A percentile compares a stretch with the other conserved stretches of the same genome.
These are phyloP conservation scores for Gyrodon lividus DNA, from an alignment of 768 basidiomycete species.

Conservation along the genomic window DNA sequence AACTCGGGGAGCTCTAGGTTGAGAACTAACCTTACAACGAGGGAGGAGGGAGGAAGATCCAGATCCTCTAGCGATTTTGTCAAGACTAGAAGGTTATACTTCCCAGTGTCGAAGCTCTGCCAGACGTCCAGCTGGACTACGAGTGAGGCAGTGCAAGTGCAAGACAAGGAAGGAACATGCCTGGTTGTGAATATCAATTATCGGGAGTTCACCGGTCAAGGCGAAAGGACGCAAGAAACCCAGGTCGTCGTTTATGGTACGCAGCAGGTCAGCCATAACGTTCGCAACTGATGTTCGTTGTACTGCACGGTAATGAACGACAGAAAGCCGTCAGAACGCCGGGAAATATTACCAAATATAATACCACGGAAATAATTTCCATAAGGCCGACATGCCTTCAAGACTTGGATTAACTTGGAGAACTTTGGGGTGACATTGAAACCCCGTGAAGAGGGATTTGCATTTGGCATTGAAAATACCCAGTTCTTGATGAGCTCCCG, in stretches of 20 bases:
- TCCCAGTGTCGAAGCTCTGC: conserved; percentile 50
- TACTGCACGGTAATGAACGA: conserved; percentile 40
- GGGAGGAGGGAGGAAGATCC: conserved; percentile 52
- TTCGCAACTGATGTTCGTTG: conserved; percentile 51
- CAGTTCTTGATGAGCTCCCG: conserved; percentile 54
- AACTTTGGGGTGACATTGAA: conserved; percentile 75
- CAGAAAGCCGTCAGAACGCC: background rate
- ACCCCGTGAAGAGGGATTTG: conserved; percentile 51
- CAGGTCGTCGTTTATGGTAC: conserved; percentile 49
- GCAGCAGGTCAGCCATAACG: conserved; percentile 57
- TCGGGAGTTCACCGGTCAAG: conserved; percentile 38
- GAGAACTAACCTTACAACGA: conserved; percentile 58
- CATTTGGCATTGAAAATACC: conserved; percentile 63
- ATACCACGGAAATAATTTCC: conserved; percentile 65
- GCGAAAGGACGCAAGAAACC: conserved; percentile 56
- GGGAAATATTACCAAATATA: conserved; percentile 48
- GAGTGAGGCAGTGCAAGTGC: conserved; percentile 6
- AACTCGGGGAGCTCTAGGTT: background rate
- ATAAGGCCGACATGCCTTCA: conserved; percentile 52
- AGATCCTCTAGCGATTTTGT: conserved; percentile 61
- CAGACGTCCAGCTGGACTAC: conserved; percentile 45
- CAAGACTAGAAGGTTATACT: conserved; percentile 61
- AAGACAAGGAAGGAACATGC: conserved; percentile 18
- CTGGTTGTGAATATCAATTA: conserved; percentile 34
- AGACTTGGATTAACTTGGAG: conserved; percentile 53